Percentiles rank a stretch among this genome's conserved stretches.
Evolutionary conservation across 2,329 filamentous ascomycete genomes (phyloP).

Genomic region (Lecanoromycetidae sp.): DNA sequence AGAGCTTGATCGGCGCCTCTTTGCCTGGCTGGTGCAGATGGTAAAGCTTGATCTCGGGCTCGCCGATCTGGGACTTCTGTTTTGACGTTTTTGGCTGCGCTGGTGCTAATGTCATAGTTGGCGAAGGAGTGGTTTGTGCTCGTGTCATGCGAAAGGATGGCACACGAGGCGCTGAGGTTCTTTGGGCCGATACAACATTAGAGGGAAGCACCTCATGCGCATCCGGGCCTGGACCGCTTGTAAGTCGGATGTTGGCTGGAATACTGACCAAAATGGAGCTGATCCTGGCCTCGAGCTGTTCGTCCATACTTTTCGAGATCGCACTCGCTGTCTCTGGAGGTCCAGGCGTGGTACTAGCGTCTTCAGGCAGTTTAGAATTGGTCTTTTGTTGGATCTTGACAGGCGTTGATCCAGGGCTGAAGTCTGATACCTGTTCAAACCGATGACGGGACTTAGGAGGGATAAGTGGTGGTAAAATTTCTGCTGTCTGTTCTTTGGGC

Average conservation of each 20-base stretch:
- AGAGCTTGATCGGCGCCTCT: constrained; percentile 83
- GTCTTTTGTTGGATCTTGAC: constrained; percentile 10
- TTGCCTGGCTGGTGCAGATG: constrained; percentile 76
- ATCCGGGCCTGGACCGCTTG: constrained; percentile 39
- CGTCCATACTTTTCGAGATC: constrained; percentile 39
- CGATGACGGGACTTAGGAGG: constrained; percentile 4
- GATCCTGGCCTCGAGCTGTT: constrained; percentile 68
- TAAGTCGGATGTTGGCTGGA: constrained; percentile 66
- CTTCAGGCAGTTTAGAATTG: background rate
- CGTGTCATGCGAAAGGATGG: constrained; percentile 25
- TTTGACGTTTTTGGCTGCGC: constrained; percentile 36
- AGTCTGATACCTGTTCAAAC: constrained; percentile 14
- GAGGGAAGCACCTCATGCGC: constrained; percentile 21
- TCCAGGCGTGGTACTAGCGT: background rate
- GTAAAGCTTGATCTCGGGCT: constrained; percentile 78
- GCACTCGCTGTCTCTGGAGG: background rate
- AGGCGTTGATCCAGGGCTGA: constrained; percentile 6
- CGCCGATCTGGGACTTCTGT: constrained; percentile 35
- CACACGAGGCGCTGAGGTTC: constrained; percentile 1
- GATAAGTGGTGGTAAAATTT: constrained; percentile 11
- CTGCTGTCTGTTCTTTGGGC: constrained; percentile 2
- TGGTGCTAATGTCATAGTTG: constrained; percentile 58
- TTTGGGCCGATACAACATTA: constrained; percentile 17
- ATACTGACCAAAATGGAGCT: constrained; percentile 65
- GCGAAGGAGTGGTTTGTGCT: constrained; percentile 29